Percentiles rank a stretch among this genome's conserved stretches.
phyloP scores from a whole-genome alignment of 306 rosid species.

The Carpinus viminea region DNA sequence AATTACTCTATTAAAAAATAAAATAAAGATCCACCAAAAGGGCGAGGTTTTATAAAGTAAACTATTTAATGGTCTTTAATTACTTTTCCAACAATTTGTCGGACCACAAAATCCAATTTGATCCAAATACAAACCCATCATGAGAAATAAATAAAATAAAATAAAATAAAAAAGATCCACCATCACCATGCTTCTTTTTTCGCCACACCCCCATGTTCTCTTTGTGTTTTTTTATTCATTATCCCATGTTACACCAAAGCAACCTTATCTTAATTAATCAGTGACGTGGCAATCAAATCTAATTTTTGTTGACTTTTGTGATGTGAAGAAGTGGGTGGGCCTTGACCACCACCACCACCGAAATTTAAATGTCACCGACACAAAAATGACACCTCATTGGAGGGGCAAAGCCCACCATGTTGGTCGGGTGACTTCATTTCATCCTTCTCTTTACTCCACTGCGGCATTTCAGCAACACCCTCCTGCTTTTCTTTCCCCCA shows the following conservation, averaged over 20 bases:
- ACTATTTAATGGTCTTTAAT: no score
- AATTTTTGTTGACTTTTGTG: not conserved
- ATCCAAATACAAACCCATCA: no score
- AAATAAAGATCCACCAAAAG: no score
- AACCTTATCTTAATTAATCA: not conserved
- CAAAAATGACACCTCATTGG: no score
- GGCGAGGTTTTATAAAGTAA: no score
- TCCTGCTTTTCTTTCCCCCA: not conserved
- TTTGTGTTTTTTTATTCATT: not conserved
- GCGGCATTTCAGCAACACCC: not conserved
- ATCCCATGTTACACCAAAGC: not conserved
- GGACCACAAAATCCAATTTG: no score
- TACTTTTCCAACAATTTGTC: no score
- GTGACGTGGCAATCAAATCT: not conserved
- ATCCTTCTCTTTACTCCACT: not conserved
- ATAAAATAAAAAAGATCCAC: no score
- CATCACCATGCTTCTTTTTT: no score
- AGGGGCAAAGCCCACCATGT: not conserved
- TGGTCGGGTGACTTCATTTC: conserved; percentile 16
- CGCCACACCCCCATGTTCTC: not conserved
- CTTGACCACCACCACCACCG: not conserved
- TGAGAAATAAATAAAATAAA: no score
- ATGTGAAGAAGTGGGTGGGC: not conserved
- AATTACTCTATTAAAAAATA: no score
- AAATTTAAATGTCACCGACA: not conserved